These are phyloP conservation scores for Neophaeococcomyces mojaviensis DNA, from an alignment of 2,329 filamentous ascomycete species.

Conservation along the genomic window DNA sequence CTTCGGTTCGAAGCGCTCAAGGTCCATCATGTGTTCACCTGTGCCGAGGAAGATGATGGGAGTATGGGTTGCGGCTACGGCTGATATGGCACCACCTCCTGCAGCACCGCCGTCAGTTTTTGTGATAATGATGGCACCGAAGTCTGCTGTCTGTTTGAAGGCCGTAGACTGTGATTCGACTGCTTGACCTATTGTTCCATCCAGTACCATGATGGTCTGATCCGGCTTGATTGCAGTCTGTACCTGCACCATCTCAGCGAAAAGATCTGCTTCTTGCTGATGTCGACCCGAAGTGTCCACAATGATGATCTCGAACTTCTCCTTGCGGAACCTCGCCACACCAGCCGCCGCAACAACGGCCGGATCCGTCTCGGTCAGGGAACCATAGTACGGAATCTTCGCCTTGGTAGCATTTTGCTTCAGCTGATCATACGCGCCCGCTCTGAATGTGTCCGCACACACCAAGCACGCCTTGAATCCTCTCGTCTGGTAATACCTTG, in stretches of 20 bases:
- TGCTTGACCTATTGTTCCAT: slow-evolving; percentile 92
- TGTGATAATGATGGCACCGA: slow-evolving; percentile 97
- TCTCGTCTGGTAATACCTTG: slow-evolving; percentile 84
- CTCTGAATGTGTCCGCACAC: slow-evolving; percentile 96
- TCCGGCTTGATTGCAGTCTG: slow-evolving; percentile 83
- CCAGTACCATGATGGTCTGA: slow-evolving; percentile 97
- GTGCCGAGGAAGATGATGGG: slow-evolving; percentile 98
- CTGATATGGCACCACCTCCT: slow-evolving; percentile 94
- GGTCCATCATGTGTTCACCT: slow-evolving; percentile 90
- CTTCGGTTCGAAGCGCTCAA: slow-evolving; percentile 86
- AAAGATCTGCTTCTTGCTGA: slow-evolving; percentile 87
- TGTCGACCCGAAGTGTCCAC: slow-evolving; percentile 95
- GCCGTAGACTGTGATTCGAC: slow-evolving; percentile 90
- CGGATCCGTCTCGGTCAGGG: slow-evolving; percentile 90
- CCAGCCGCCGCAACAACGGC: slow-evolving; percentile 89
- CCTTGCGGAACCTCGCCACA: slow-evolving; percentile 98
- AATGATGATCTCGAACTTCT: slow-evolving; percentile 95
- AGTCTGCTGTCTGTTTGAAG: slow-evolving; percentile 95
- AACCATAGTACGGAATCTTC: slow-evolving; percentile 98
- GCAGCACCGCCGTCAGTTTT: slow-evolving; percentile 96
- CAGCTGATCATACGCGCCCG: slow-evolving; percentile 94
- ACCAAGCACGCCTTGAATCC: slow-evolving; percentile 91
- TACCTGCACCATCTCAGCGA: slow-evolving; percentile 97
- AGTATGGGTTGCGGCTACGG: slow-evolving; percentile 90
- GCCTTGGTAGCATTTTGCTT: slow-evolving; percentile 99